These are phyloP conservation scores for Jacaranda copaia DNA, from an alignment of 257 asterid species.

Conservation along the genomic window DNA sequence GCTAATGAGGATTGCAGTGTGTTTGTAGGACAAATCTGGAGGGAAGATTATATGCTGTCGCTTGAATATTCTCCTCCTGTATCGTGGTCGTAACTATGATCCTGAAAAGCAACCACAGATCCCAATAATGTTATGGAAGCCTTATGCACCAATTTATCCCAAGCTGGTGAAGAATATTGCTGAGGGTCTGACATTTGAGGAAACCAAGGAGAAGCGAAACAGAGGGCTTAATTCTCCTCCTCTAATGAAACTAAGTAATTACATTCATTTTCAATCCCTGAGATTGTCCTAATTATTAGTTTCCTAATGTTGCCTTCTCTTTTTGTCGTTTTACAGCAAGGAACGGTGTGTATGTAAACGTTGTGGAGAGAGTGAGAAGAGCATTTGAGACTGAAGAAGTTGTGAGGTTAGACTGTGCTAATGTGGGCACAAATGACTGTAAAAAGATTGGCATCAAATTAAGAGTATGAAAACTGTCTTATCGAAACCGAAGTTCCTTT, in stretches of 20 bases:
- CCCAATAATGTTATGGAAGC: conserved; percentile 88
- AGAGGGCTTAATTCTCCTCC: conserved; percentile 81
- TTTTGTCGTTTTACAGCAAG: conserved; percentile 57
- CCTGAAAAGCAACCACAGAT: conserved; percentile 54
- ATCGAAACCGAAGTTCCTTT: conserved; percentile 5
- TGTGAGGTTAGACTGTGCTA: conserved; percentile 77
- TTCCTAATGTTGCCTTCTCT: conserved; percentile 21
- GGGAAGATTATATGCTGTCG: conserved; percentile 79
- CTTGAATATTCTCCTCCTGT: conserved; percentile 63
- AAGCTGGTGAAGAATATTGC: conserved; percentile 87
- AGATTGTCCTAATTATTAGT: not conserved
- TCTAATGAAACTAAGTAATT: conserved; percentile 77
- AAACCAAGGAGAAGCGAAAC: conserved; percentile 78
- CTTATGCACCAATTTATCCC: conserved; percentile 81
- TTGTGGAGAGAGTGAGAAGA: conserved; percentile 73
- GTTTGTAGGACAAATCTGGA: conserved; percentile 79
- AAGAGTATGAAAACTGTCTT: conserved; percentile 54
- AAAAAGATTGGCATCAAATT: conserved; percentile 89
- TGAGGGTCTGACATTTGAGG: conserved; percentile 84
- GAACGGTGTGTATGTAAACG: conserved; percentile 89
- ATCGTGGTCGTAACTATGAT: conserved; percentile 84
- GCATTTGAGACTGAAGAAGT: conserved; percentile 82
- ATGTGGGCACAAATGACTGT: conserved; percentile 86
- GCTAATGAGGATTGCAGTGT: conserved; percentile 57
- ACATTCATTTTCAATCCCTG: not conserved